Evolutionary conservation across 768 basidiomycete genomes (phyloP), one percentile per base, ranked within the genome.

Genomic region (Suillus variegatus): DNA sequence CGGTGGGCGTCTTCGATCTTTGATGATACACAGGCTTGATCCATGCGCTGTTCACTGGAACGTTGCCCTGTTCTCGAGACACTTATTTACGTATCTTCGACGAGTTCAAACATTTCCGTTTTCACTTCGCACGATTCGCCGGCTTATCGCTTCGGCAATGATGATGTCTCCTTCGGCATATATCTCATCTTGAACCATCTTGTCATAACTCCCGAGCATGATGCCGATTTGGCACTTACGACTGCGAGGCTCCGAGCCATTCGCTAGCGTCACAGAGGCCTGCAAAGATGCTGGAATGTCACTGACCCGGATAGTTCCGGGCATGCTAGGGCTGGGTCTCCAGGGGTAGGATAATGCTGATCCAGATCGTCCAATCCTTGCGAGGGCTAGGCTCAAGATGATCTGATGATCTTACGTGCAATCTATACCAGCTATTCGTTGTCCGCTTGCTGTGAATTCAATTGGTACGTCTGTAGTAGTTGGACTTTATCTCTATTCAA

Each of bases 21-120:
- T 40, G 38, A 58, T 40, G 57, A 58, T 58, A 58, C 57, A 58
- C 22, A 41, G 16, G 22, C 38, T 58, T 25, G 57, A 58, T 58
- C 57, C 57, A 40, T 41, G 38, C 38, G 38, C 38, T 22, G 57
- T 18, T 25, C 57, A 25, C 57, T 41, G 57, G 57, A 25, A 41
- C 10, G 22, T 40, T 58, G 38, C 38, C 22, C 38, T 40, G 22
- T 14, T 25, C 38, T 58, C 38, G 38, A 40, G 38, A 58, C 38
- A 58, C 40, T 41, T 8, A 9, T 58, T 9, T 25, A 58, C 13
- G 16, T 41, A 58, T 58, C 38, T 18, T n/a, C 57, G 6, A 58
- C 38, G 22, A 58, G 22, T 58, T 58, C 32, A 35, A 55, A 55
- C 18, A 55, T 55, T 35, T 38, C 57, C 38, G 2, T 41, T 58